Evolutionary conservation across 805 yeast genomes (phyloP).

Genomic region (Priceomyces medius): DNA sequence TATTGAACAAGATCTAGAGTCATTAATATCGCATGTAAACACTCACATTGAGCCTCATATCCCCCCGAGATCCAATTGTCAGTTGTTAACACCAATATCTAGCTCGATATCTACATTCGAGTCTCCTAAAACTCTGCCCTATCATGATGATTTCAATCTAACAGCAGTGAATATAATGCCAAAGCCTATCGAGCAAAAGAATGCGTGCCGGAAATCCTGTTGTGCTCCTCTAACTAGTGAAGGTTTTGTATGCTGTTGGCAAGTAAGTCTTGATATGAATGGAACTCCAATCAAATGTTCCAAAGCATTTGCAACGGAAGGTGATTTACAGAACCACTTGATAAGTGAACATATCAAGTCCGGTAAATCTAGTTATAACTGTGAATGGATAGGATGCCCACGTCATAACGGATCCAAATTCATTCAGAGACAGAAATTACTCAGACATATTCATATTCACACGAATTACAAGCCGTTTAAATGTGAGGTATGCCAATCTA

Average conservation of each 20-base stretch:
- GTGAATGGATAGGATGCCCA: constrained; percentile 78
- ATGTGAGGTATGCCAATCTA: constrained; percentile 67
- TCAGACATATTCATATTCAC: constrained; percentile 86
- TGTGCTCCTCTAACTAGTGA: not conserved
- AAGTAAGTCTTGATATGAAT: constrained; percentile 25
- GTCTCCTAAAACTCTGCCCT: constrained; percentile 7
- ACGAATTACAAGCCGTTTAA: constrained; percentile 78
- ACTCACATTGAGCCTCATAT: constrained; percentile 22
- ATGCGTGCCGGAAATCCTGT: not conserved
- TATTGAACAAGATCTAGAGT: constrained; percentile 49
- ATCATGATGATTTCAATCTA: constrained; percentile 22
- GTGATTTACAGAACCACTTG: constrained; percentile 71
- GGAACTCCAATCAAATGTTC: constrained; percentile 49
- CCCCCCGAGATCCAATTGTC: not conserved
- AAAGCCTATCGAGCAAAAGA: constrained; percentile 10
- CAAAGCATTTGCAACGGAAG: constrained; percentile 47
- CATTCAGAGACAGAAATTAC: constrained; percentile 78
- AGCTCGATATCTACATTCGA: constrained; percentile 5
- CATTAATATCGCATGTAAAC: constrained; percentile 55
- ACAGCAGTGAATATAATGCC: constrained; percentile 35
- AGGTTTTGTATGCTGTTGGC: constrained; percentile 47
- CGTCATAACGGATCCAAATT: constrained; percentile 60
- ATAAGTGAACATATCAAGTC: constrained; percentile 66
- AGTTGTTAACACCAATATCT: constrained; percentile 12
- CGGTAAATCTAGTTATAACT: constrained; percentile 66